Evolutionary conservation across 768 basidiomycete genomes (phyloP), one percentile per base, ranked within the genome.

Genomic region (Lactarius quietus): DNA sequence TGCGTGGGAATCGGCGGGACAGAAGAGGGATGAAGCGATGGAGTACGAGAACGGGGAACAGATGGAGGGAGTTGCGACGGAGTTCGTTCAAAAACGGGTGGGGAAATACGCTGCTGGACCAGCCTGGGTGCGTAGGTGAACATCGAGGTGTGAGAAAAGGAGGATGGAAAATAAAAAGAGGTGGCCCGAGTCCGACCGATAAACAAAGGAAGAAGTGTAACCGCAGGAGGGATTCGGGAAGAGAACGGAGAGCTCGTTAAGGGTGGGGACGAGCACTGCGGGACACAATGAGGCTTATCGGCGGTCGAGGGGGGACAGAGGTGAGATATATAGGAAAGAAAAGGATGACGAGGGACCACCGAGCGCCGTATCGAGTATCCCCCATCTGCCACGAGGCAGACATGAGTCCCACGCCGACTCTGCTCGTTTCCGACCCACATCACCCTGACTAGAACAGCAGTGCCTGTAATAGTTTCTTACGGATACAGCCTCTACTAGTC

Each of bases 81-180:
- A 14, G 61, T 62, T 23, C 57, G 65, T 43, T 62, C 65, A 38
- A 53, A 29, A 39, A 54, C 39, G 38, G 56, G 29, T 23, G 61
- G 65, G 26, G 33, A 26, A 1, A 61, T 20, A 20, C 61, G 65
- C 51, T 66, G 65, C 38, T 62, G 61, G 65, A 66, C 65, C 61
- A 59, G 61, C 57, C 57, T 66, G 51, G 61, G 61, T 36, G 65
- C 61, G 39, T 62, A 52, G 20, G 65, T 53, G 65, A 66, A 62
- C 65, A 57, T 57, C 23, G 28, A 33, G 15, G 20, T 17, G 6
- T 29, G 31, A 54, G 15, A 9, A 12, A 23, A 29, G 31, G 39
- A 26, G 64, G 51, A 31, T 28, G 23, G 48, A 2, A 61, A 60
- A 51, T 9, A 56, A 56, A 57, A 57, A 52, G n/a, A 51, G 38